Evolutionary conservation across 805 yeast genomes (phyloP).

Genomic region (Lipomyces yamanashiensis): DNA sequence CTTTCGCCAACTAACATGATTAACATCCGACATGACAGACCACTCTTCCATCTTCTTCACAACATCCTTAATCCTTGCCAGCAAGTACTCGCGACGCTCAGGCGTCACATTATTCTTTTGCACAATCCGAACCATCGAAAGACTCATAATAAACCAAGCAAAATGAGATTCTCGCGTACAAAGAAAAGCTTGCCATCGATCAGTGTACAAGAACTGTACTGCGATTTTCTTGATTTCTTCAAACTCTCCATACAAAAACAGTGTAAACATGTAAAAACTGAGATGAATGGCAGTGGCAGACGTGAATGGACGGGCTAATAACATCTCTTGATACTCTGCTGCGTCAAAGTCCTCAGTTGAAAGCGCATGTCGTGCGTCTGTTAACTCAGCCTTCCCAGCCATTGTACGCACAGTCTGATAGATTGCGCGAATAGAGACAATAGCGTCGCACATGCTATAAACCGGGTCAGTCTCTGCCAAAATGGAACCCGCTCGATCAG

Average conservation of each 20-base stretch:
- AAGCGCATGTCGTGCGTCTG: constrained; percentile 12
- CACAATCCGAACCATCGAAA: constrained; percentile 19
- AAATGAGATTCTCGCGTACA: constrained; percentile 17
- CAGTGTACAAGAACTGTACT: neutral
- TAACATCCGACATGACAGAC: constrained; percentile 4
- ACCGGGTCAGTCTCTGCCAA: constrained; percentile 6
- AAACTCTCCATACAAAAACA: constrained; percentile 27
- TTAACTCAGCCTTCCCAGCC: neutral
- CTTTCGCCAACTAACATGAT: neutral
- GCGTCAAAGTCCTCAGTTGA: constrained; percentile 33
- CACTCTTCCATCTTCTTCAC: constrained; percentile 11
- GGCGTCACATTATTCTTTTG: neutral
- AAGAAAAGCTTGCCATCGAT: neutral
- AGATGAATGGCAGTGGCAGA: constrained; percentile 19
- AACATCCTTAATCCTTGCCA: constrained; percentile 25
- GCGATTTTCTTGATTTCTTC: constrained; percentile 20
- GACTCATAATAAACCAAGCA: constrained; percentile 15
- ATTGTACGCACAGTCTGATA: constrained; percentile 21
- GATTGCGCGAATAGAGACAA: constrained; percentile 14
- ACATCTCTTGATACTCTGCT: constrained; percentile 9
- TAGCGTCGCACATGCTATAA: constrained; percentile 20
- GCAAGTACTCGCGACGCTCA: constrained; percentile 20
- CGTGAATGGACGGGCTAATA: constrained; percentile 7
- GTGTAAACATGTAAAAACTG: constrained; percentile 18
- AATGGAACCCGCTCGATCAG: constrained; percentile 1